Evolutionary conservation across 2,329 filamentous ascomycete genomes (phyloP), one percentile per base, ranked within the genome.

Genomic region (Pseudopithomyces chartarum): DNA sequence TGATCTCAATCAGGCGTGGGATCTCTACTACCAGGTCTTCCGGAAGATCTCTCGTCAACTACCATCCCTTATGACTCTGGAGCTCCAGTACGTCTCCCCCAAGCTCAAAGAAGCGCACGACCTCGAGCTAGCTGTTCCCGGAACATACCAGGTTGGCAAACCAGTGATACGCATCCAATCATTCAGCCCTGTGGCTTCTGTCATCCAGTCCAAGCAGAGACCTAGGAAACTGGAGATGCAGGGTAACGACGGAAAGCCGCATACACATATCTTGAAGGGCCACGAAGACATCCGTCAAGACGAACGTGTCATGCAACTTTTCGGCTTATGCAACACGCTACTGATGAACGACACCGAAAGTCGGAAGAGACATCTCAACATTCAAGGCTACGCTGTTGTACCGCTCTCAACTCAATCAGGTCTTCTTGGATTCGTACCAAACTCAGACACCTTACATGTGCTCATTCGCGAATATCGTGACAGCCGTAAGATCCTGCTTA

Each of bases 201-300:
- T 99, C 61, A 96, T 99, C 71, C 93, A 91, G 69, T 98, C 94
- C 26, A 99, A 99, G 80, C 96, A 99, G 76, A 87, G 94, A 46
- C 95, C 95, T 8, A 85, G 95, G 63, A 96, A 96, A 76, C 85
- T 98, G 67, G 92, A 89, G 57, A 86, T 95, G 68, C 88, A 88
- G 70, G 96, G 94, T 59, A 97, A 91, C 69, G 94, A 99, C 73
- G 95, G 95, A 56, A 86, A 85, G 59, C 85, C 87, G 2, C 97
- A 97, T 74, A 89, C 91, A 48, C 98, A 97, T 79, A 79, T 91
- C 56, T 86, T 99, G 68, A 99, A 99, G 81, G 95, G 95, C n/a
- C 96, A 99, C 70, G 95, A 99, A 79, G 95, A 99, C 81, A 97
- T 99, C 63, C 90, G 95, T 57, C 95, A 99, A 77, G 95, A 99